These are phyloP conservation scores for Pichia cephalocereana DNA, from an alignment of 805 yeast species.

Conservation along the genomic window DNA sequence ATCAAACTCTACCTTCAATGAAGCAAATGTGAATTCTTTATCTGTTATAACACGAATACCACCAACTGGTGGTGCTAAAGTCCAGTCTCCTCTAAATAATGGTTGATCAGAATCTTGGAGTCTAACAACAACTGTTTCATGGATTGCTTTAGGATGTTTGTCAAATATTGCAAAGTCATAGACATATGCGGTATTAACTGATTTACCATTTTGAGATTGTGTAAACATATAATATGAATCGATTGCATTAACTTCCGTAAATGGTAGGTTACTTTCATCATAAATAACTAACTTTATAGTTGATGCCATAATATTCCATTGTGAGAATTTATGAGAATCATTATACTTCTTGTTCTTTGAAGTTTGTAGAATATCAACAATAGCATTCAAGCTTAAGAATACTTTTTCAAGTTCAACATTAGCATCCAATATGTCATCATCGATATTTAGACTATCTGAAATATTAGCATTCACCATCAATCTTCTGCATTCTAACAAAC, in stretches of 20 bases:
- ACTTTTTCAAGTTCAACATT: conserved; percentile 23
- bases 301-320: conserved; percentile 56
- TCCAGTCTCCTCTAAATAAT: conserved; percentile 41
- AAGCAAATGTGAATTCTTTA: conserved; percentile 41
- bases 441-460: background rate
- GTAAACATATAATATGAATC: conserved; percentile 51
- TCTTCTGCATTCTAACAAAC: conserved; percentile 16
- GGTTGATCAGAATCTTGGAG: conserved; percentile 18
- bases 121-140: conserved; percentile 58
- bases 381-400: conserved; percentile 16
- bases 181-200: conserved; percentile 51
- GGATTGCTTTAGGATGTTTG: conserved; percentile 44
- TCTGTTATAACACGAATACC: conserved; percentile 51
- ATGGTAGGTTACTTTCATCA: conserved; percentile 49
- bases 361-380: conserved; percentile 22
- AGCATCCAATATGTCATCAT: conserved; percentile 9
- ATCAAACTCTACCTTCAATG: conserved; percentile 50
- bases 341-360: conserved; percentile 20
- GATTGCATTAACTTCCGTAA: conserved; percentile 65
- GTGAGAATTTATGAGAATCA: conserved; percentile 33
- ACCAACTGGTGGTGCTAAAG: conserved; percentile 49
- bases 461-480: conserved; percentile 10
- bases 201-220: conserved; percentile 61
- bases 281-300: conserved; percentile 65
- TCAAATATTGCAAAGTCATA: conserved; percentile 69